phyloP scores from a whole-genome alignment of 331 rosid genomes.

The Cucumis variabilis region DNA sequence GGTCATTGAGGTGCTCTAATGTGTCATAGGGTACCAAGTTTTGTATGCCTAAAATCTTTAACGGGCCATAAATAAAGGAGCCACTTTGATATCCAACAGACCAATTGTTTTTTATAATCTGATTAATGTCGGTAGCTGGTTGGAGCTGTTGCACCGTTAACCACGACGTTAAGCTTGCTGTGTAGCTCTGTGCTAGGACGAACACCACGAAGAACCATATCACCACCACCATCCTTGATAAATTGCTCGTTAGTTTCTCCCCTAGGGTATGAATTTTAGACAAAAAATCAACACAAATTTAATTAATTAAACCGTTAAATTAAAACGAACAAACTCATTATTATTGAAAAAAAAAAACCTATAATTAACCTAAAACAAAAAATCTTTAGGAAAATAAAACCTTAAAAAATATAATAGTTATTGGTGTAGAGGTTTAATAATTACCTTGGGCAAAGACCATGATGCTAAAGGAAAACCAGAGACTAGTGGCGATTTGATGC shows the following conservation, averaged over 20 bases:
- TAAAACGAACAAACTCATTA: too few species aligned
- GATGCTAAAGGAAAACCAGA: conserved; percentile 49
- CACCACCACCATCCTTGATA: conserved; percentile 48
- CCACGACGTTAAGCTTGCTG: conserved; percentile 54
- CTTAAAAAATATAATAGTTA: too few species aligned
- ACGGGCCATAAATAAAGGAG: neutral
- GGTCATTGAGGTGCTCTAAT: neutral
- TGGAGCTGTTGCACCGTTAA: conserved; percentile 46
- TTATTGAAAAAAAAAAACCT: too few species aligned
- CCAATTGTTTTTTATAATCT: conserved; percentile 1
- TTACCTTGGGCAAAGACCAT: conserved; percentile 50
- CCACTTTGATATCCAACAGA: conserved; percentile 10
- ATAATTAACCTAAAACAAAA: too few species aligned
- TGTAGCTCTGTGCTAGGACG: conserved; percentile 53
- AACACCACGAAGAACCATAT: conserved; percentile 58
- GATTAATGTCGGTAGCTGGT: conserved; percentile 42
- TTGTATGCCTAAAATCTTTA: conserved; percentile 1
- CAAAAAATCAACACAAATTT: neutral
- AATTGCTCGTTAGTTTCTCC: conserved; percentile 46
- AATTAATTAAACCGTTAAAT: neutral
- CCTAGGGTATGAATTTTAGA: conserved; percentile 10
- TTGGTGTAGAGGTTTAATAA: too few species aligned
- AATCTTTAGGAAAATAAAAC: too few species aligned
- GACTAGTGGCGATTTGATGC: conserved; percentile 9
- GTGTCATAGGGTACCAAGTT: neutral